Evolutionary conservation across 345 rosid genomes (phyloP), one percentile per base, ranked within the genome.

Genomic region (Euphorbia tirucalli): DNA sequence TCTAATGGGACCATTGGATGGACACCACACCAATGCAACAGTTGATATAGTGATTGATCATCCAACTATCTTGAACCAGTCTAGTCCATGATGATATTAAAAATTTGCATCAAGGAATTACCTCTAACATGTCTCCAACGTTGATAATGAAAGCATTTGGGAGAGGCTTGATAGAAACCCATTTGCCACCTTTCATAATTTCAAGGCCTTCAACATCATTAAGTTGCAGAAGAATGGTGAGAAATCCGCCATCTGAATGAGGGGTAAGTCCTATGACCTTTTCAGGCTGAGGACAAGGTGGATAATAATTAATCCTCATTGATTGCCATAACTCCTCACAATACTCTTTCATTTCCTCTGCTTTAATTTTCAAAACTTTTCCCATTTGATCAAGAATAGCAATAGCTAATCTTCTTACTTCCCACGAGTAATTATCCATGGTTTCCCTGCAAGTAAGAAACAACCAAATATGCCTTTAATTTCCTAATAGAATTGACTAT

Each of bases 41-140:
- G n/a, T n/a, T n/a, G n/a, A n/a, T n/a, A n/a, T n/a, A n/a, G n/a
- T n/a, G n/a, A n/a, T n/a, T n/a, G n/a, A n/a, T n/a, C n/a, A n/a
- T n/a, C n/a, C n/a, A n/a, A n/a, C n/a, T n/a, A n/a, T n/a, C n/a
- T n/a, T n/a, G n/a, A n/a, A n/a, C n/a, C n/a, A n/a, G n/a, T n/a
- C n/a, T n/a, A n/a, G n/a, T n/a, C n/a, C n/a, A n/a, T n/a, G n/a
- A n/a, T n/a, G n/a, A n/a, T n/a, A n/a, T n/a, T n/a, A n/a, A n/a
- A n/a, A n/a, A n/a, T n/a, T n/a, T n/a, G n/a, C n/a, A n/a, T 27
- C 0, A 0, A 19, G 1, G 5, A 32, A 3, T 66, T 70, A 73
- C 83, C 80, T 81, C 81, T n/a, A 80, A 24, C 2, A 56, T 43
- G 63, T 83, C 81, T 18, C 87, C 84, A 9, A 83, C 25, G 60